Base-by-base conservation (phyloP, 176 grass and related monocot genomes). In the Phyllostachys edulis region DNA sequence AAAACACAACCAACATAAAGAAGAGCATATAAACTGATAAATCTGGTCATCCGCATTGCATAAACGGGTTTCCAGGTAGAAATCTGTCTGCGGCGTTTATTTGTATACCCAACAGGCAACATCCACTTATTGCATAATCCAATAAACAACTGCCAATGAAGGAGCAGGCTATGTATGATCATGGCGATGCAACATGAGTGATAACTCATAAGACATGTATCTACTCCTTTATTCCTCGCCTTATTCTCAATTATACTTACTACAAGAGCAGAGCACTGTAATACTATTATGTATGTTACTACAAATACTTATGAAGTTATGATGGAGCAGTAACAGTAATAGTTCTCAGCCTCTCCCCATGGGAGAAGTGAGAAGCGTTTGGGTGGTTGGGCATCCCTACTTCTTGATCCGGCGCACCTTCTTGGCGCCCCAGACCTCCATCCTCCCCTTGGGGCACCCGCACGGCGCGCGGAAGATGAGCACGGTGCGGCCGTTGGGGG, bases 371-470 rank as follows among this genome's bases (percentile, higher is more conserved):
- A 5, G 21, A 9, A 73, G 47, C 36, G 24, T 37, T 72, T 38
- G 42, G 20, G 13, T 12, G 52, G 13, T 27, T 11, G 21, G 52
- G 14, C 18, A 8, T 37, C 5, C 6, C 82, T 93, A 94, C 77
- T 94, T 92, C 83, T 97, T 97, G 83, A 94, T 94, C 86, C 90
- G 87, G 46, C 95, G 88, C 73, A 89, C 92, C 86, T 92, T 97
- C 81, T 90, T 91, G 6, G 79, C 72, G 29, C 90, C 88, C 95
- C 95, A 93, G 23, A 97, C 90, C 89, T 93, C 92, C 92, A 94
- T 91, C 71, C 92, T 84, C 12, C 90, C 86, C 67, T 89, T 82
- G n/a, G 90, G 86, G 42, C 92, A 97, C 17, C 92, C 90, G 45
- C 95, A 91, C 6, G 92, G 90, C 3, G 92, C 66, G 24, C 92